These are phyloP conservation scores for Boletus eberwhitei DNA, from an alignment of 768 basidiomycete species.

Conservation along the genomic window DNA sequence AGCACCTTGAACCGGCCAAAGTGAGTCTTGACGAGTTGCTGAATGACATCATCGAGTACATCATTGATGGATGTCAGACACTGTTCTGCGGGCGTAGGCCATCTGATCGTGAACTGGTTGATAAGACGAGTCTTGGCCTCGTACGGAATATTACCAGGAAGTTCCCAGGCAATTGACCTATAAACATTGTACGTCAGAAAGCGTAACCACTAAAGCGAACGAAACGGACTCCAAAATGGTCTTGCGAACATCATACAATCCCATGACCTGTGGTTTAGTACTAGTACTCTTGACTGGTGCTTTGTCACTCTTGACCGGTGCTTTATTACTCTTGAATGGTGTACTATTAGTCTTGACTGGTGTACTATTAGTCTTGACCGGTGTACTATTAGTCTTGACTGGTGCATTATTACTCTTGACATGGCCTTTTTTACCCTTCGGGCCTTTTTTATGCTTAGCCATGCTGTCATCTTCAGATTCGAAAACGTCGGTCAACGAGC, in stretches of 20 bases:
- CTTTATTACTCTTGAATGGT: no score
- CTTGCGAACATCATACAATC: constrained; percentile 33
- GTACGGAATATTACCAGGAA: constrained; percentile 40
- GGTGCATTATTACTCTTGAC: no score
- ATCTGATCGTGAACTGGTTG: constrained; percentile 30
- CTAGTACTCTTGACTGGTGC: not conserved
- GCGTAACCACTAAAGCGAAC: not conserved
- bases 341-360: no score
- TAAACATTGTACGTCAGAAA: not conserved
- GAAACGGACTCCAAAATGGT: constrained; percentile 35
- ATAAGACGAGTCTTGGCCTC: constrained; percentile 40
- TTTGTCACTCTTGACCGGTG: no score
- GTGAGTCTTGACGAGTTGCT: constrained; percentile 28
- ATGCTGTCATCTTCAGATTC: not conserved
- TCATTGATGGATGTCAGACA: constrained; percentile 35
- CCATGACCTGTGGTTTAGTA: constrained; percentile 17
- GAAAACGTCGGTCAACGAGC: constrained; percentile 26
- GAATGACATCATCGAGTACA: constrained; percentile 30
- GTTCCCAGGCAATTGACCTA: constrained; percentile 43
- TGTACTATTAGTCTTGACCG: no score
- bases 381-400: no score
- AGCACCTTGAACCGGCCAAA: constrained; percentile 43
- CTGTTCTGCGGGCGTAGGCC: constrained; percentile 34
- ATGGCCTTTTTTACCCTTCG: no score
- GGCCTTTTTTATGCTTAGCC: no score